Percentiles rank a stretch among this genome's conserved stretches.
Conservation (phyloP, 768 basidiomycete genomes). For the Wakefieldia striispora region DNA sequence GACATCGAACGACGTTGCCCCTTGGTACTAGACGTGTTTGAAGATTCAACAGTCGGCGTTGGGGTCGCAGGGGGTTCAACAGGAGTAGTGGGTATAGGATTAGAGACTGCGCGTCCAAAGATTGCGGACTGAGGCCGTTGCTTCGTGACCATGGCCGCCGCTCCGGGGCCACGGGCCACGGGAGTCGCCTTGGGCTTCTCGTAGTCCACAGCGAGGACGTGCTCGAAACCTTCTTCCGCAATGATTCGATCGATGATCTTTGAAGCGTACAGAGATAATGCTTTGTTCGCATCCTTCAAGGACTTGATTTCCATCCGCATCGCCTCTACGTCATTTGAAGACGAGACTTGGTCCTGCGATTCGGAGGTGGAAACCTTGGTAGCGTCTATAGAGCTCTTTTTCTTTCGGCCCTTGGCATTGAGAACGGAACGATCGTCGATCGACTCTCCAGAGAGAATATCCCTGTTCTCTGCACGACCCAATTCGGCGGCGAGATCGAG, state of each 20-base stretch:
- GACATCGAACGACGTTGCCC: constrained; percentile 73
- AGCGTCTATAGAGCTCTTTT: constrained; percentile 30
- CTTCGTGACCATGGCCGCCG: constrained; percentile 32
- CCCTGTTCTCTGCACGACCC: constrained; percentile 88
- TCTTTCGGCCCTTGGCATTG: constrained; percentile 47
- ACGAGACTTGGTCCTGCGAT: constrained; percentile 42
- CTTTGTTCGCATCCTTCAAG: constrained; percentile 94
- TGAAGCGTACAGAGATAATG: constrained; percentile 89
- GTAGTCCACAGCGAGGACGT: constrained; percentile 92
- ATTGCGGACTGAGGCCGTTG: constrained; percentile 63
- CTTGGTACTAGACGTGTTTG: constrained; percentile 34
- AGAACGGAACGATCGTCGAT: constrained; percentile 49
- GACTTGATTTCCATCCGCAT: constrained; percentile 85
- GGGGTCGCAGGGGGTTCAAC: constrained; percentile 20
- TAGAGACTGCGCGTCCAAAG: constrained; percentile 37
- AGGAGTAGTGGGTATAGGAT: constrained; percentile 38
- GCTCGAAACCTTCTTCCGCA: constrained; percentile 94
- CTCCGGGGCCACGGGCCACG: constrained; percentile 24
- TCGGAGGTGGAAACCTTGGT: constrained; percentile 35
- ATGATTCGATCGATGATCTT: constrained; percentile 99
- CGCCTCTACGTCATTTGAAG: constrained; percentile 65
- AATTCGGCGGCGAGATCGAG: constrained; percentile 90
- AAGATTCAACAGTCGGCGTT: constrained; percentile 21
- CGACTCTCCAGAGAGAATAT: constrained; percentile 57
- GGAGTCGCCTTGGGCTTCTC: constrained; percentile 54